Conservation (phyloP, 2,329 filamentous ascomycete genomes). For the Exophiala lecanii-corni region DNA sequence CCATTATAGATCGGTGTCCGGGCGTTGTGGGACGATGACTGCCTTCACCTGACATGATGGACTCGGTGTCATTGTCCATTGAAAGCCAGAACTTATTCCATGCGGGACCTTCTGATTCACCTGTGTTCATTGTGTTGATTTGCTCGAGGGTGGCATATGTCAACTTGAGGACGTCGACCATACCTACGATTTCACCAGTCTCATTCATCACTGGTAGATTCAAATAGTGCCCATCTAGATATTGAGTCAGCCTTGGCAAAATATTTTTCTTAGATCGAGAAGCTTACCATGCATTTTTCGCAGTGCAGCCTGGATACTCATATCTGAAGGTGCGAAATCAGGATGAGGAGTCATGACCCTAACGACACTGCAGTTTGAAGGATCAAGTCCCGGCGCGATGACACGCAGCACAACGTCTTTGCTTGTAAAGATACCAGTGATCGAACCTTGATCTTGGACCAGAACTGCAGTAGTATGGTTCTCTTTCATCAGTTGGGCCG, state of each 20-base stretch:
- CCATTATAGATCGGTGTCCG: constrained; percentile 71
- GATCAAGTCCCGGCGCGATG: constrained; percentile 93
- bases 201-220: constrained; percentile 99
- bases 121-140: constrained; percentile 85
- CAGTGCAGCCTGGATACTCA: constrained; percentile 96
- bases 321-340: constrained; percentile 96
- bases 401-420: constrained; percentile 98
- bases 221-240: constrained; percentile 87
- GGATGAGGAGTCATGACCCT: constrained; percentile 99
- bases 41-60: constrained; percentile 87
- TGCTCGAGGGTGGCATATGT: constrained; percentile 93
- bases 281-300: constrained; percentile 95
- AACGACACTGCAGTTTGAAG: constrained; percentile 91
- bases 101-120: constrained; percentile 86
- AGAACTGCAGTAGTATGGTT: constrained; percentile 96
- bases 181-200: constrained; percentile 92
- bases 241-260: too few relatives aligned
- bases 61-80: constrained; percentile 90
- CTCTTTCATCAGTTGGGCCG: constrained; percentile 94
- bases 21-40: constrained; percentile 67
- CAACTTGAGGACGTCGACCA: constrained; percentile 97
- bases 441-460: constrained; percentile 93
- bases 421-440: constrained; percentile 98
- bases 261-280: too few relatives aligned
- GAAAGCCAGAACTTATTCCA: constrained; percentile 99